Conservation (phyloP, 176 grass and related monocot species). For the Aechmea fasciata region DNA sequence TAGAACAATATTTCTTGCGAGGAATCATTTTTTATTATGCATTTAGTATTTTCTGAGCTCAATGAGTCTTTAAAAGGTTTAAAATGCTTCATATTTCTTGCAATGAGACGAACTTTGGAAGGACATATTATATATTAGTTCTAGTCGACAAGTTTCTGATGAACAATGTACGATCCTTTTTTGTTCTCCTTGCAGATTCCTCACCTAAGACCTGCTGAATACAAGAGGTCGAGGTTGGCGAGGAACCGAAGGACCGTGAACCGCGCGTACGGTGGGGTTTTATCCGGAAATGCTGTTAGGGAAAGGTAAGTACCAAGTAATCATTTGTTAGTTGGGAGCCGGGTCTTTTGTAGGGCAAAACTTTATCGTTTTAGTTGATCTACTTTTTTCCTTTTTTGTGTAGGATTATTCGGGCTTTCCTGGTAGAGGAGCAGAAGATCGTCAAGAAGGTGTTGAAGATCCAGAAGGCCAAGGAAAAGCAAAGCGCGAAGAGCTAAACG, state of each 20-base stretch:
- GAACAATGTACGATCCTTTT: background rate
- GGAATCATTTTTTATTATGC: no score
- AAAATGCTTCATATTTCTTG: no score
- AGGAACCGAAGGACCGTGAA: slow-evolving; percentile 67
- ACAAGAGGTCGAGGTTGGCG: slow-evolving; percentile 51
- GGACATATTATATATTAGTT: no score
- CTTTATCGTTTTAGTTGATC: no score
- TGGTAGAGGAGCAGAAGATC: slow-evolving; percentile 82
- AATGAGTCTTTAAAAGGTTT: no score
- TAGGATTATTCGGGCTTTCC: slow-evolving; percentile 72
- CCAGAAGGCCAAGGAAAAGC: slow-evolving; percentile 68
- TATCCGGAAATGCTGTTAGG: slow-evolving; percentile 57
- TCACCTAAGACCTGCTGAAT: slow-evolving; percentile 46
- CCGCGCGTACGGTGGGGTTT: slow-evolving; percentile 67
- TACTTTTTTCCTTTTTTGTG: background rate
- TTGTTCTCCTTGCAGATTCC: slow-evolving; percentile 30
- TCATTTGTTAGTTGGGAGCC: background rate
- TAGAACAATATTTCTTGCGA: no score
- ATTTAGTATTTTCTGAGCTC: no score
- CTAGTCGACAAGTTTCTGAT: no score
- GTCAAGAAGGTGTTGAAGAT: slow-evolving; percentile 85
- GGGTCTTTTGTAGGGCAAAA: background rate
- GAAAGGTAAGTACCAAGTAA: slow-evolving; percentile 33
- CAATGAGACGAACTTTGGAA: no score
- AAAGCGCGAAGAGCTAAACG: slow-evolving; percentile 45